Base-by-base conservation (phyloP, 805 yeast genomes). In the Pichia phayaonensis region DNA sequence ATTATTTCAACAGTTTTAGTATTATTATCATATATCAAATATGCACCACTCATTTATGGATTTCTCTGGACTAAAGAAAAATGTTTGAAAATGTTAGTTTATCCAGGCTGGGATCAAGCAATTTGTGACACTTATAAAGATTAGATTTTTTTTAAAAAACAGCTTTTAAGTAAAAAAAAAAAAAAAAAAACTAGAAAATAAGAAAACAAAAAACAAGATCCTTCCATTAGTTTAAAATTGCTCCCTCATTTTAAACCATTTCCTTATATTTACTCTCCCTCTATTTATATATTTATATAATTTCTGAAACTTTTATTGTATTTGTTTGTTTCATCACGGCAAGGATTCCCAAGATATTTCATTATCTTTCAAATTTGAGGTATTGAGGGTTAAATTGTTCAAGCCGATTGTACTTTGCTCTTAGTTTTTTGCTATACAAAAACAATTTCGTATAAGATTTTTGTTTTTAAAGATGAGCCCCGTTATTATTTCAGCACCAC, bases 41-140 rank as follows among this genome's bases (percentile, higher is more conserved):
- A 65, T 46, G 20, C 59, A 22, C 82, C 83, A 12, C 48, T 80
- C 44, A 69, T 76, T 0, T 77, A 73, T 55, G 84, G 80, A 1
- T 50, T 65, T 1, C 47, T 47, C 3, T 80, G 85, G 84, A 66
- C 70, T 2, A 52, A 45, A n/a, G 63, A 60, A 4, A 60, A 52
- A 22, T 80, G 86, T 59, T 50, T 60, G 10, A 48, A 49, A n/a
- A 41, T 54, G 36, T 29, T 54, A 42, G 41, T 54, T 24, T 44
- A 48, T 16, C 50, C 57, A 23, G 42, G 45, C 2, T 58, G 61
- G 61, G 53, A 53, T 34, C 39, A 39, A 12, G 46, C 36, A 11
- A 20, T 54, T 12, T 55, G 58, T 40, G 39, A 47, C 31, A 42
- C 44, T 12, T 55, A 50, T 42, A 40, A 29, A 2, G 40, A 23